phyloP scores from a whole-genome alignment of 495 filamentous ascomycete genomes.

The Neurospora sublineolata region DNA sequence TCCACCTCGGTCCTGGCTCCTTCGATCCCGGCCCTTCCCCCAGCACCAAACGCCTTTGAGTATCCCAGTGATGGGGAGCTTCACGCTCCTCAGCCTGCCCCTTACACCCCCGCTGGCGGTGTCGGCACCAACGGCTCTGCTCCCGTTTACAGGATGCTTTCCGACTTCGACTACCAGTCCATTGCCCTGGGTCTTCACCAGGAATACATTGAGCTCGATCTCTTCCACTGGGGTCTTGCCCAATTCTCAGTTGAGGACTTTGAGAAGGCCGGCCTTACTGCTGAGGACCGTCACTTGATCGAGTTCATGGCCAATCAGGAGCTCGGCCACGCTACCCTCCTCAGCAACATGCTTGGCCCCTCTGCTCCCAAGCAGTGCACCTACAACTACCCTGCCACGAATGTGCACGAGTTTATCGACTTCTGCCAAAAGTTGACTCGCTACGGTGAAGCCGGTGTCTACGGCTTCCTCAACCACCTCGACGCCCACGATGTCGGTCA shows the following conservation, averaged over 20 bases:
- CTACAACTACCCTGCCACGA: slow-evolving; percentile 74
- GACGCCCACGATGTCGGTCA: slow-evolving; percentile 64
- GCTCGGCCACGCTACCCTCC: slow-evolving; percentile 63
- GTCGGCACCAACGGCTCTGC: slow-evolving; percentile 65
- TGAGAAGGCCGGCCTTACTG: slow-evolving; percentile 49
- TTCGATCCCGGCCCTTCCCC: slow-evolving; percentile 36
- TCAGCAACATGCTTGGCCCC: slow-evolving; percentile 71
- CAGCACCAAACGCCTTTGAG: slow-evolving; percentile 38
- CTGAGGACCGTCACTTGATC: slow-evolving; percentile 60
- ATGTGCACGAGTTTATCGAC: slow-evolving; percentile 69
- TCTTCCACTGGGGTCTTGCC: slow-evolving; percentile 70
- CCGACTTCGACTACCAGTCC: slow-evolving; percentile 68
- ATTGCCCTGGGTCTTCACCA: slow-evolving; percentile 62
- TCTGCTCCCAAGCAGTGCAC: slow-evolving; percentile 63
- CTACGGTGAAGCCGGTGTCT: slow-evolving; percentile 72
- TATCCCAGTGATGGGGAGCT: slow-evolving; percentile 67
- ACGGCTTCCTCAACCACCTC: slow-evolving; percentile 73
- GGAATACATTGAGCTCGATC: slow-evolving; percentile 80
- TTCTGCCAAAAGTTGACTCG: slow-evolving; percentile 81
- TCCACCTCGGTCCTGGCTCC: slow-evolving; percentile 36
- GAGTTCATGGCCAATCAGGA: slow-evolving; percentile 83
- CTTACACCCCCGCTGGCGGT: slow-evolving; percentile 66
- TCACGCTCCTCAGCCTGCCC: slow-evolving; percentile 51
- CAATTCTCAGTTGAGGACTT: slow-evolving; percentile 65
- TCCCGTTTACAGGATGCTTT: slow-evolving; percentile 60